A percentile compares a stretch with the other conserved stretches of the same genome.
phyloP scores from a whole-genome alignment of 2,329 filamentous ascomycete species.

The Cladobotryum mycophilum region DNA sequence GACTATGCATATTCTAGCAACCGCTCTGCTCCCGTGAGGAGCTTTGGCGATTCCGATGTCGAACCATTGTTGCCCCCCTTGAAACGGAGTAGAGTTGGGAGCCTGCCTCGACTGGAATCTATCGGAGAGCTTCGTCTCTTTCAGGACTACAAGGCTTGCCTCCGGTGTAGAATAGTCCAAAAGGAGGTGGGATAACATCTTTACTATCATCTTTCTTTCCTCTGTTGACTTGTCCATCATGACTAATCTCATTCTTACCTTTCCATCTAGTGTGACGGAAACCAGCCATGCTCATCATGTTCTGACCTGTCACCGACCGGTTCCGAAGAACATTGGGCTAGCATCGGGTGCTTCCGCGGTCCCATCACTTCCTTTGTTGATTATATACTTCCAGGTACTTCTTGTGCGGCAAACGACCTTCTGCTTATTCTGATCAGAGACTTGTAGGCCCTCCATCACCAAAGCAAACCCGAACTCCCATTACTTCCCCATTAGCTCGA shows the following conservation, averaged over 20 bases:
- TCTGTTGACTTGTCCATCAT: neutral
- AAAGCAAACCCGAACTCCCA: slow-evolving; percentile 42
- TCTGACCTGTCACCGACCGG: slow-evolving; percentile 30
- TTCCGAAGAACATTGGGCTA: slow-evolving; percentile 40
- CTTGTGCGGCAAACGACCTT: slow-evolving; percentile 9
- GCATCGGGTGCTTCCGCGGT: slow-evolving; percentile 47
- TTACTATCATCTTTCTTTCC: neutral
- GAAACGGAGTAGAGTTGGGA: slow-evolving; percentile 43
- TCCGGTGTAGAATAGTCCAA: slow-evolving; percentile 44
- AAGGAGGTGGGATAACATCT: slow-evolving; percentile 34
- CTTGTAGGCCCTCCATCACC: slow-evolving; percentile 39
- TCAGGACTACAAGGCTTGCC: slow-evolving; percentile 41
- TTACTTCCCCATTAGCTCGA: slow-evolving; percentile 43
- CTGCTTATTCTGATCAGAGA: slow-evolving; percentile 13
- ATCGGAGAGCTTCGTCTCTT: slow-evolving; percentile 50
- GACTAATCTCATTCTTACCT: neutral
- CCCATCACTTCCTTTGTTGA: slow-evolving; percentile 42
- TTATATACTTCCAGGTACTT: slow-evolving; percentile 43
- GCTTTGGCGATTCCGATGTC: slow-evolving; percentile 40
- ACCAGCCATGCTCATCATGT: slow-evolving; percentile 44
- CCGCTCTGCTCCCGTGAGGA: slow-evolving; percentile 28
- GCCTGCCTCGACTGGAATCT: slow-evolving; percentile 48
- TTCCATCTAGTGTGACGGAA: slow-evolving; percentile 42
- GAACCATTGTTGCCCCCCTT: slow-evolving; percentile 50
- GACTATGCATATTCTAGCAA: slow-evolving; percentile 34